phyloP scores from a whole-genome alignment of 2,329 filamentous ascomycete species.

The Zasmidium cellare region DNA sequence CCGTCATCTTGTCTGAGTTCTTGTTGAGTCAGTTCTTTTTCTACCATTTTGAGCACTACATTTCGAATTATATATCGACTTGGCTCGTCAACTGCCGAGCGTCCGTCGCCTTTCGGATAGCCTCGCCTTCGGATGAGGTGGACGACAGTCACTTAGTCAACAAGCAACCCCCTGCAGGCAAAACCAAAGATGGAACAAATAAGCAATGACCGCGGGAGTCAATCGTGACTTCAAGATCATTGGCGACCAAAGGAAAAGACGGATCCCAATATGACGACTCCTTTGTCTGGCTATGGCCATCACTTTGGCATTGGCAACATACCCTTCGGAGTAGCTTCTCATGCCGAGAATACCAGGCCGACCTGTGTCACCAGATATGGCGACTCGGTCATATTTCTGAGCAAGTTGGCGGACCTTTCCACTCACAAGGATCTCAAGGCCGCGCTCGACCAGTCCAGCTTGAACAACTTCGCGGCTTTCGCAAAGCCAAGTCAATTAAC shows the following conservation, averaged over 20 bases:
- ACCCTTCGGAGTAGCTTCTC: constrained; percentile 55
- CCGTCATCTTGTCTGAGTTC: constrained; percentile 6
- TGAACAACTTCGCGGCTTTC: constrained; percentile 54
- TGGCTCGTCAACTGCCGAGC: neutral
- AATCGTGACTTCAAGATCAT: too few relatives aligned
- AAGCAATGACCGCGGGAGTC: too few relatives aligned
- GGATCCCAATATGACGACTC: constrained; percentile 18
- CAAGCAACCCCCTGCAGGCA: neutral
- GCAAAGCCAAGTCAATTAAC: constrained; percentile 33
- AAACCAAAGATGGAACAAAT: neutral
- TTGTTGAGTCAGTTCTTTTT: neutral
- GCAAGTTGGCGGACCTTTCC: constrained; percentile 5
- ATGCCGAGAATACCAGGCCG: constrained; percentile 36
- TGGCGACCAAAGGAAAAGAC: neutral
- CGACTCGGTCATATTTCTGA: constrained; percentile 55
- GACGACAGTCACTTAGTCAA: neutral
- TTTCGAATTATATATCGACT: neutral
- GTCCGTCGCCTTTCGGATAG: neutral
- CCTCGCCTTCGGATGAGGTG: constrained; percentile 14
- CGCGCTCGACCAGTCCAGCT: constrained; percentile 33
- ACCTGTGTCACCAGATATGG: constrained; percentile 54
- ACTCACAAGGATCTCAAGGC: constrained; percentile 22
- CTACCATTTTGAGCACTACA: neutral
- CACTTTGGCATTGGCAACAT: constrained; percentile 57
- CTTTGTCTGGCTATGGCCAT: constrained; percentile 21